A percentile compares a stretch with the other conserved stretches of the same genome.
phyloP scores from a whole-genome alignment of 176 grass and related monocot species.

The Phoenix dactylifera region DNA sequence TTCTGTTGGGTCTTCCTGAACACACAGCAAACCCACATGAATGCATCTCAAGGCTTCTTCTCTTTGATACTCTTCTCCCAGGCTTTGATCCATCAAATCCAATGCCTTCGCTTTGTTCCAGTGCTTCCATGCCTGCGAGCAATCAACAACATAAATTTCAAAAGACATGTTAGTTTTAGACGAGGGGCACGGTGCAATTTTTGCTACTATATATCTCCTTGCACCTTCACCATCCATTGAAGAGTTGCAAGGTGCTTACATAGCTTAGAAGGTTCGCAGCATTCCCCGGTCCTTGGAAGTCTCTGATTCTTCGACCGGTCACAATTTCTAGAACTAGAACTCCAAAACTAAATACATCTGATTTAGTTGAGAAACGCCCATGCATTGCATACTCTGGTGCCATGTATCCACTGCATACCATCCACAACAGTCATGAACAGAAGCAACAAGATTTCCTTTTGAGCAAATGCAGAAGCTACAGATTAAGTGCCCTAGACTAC shows the following conservation, averaged over 20 bases:
- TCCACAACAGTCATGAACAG: too few relatives aligned
- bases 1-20: neutral
- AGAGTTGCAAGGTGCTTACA: too few relatives aligned
- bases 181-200: too few relatives aligned
- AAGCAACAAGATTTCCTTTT: neutral
- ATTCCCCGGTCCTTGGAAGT: too few relatives aligned
- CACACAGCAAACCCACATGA: neutral
- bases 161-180: too few relatives aligned
- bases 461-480: neutral
- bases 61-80: neutral
- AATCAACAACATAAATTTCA: neutral
- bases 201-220: too few relatives aligned
- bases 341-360: too few relatives aligned
- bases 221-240: too few relatives aligned
- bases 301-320: too few relatives aligned
- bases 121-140: neutral
- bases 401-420: neutral
- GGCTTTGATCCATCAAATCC: neutral
- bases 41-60: neutral
- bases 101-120: neutral
- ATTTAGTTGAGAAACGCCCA: too few relatives aligned
- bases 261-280: too few relatives aligned
- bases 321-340: too few relatives aligned
- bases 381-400: neutral
- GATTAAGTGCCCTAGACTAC: neutral